Conservation (phyloP, 768 basidiomycete genomes). For the Pholiota molesta region DNA sequence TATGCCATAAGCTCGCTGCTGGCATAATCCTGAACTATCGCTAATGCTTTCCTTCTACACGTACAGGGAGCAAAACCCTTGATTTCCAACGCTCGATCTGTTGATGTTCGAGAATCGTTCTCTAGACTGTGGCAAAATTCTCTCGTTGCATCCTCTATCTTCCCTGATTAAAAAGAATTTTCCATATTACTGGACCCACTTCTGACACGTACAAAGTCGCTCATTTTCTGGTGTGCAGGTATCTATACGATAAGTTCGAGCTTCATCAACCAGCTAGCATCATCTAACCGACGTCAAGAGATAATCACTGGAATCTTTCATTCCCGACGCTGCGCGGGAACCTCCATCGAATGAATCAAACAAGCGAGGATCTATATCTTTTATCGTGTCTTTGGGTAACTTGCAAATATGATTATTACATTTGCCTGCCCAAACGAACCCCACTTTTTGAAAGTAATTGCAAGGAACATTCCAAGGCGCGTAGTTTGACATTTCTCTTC, state of each 20-base stretch:
- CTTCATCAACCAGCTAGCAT: neutral
- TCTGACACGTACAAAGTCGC: neutral
- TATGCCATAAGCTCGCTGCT: neutral
- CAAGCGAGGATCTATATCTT: too few relatives aligned
- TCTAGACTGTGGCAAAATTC: neutral
- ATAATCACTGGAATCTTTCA: neutral
- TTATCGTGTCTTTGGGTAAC: neutral
- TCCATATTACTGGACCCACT: too few relatives aligned
- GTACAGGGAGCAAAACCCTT: neutral
- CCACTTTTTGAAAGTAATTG: conserved; percentile 15
- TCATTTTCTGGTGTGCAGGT: neutral
- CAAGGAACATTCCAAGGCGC: conserved; percentile 17
- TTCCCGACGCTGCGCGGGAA: neutral
- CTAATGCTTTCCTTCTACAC: neutral
- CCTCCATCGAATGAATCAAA: neutral
- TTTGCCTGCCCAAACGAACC: neutral
- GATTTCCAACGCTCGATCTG: neutral
- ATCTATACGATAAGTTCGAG: neutral
- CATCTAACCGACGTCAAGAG: neutral
- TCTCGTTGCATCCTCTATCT: neutral
- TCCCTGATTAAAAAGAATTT: neutral
- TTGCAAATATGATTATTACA: neutral
- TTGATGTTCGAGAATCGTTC: neutral
- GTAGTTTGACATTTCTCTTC: conserved; percentile 16
- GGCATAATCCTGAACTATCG: neutral